Conservation (phyloP, 1,284 basidiomycete species). For the Cryptococcus amylolentus region DNA sequence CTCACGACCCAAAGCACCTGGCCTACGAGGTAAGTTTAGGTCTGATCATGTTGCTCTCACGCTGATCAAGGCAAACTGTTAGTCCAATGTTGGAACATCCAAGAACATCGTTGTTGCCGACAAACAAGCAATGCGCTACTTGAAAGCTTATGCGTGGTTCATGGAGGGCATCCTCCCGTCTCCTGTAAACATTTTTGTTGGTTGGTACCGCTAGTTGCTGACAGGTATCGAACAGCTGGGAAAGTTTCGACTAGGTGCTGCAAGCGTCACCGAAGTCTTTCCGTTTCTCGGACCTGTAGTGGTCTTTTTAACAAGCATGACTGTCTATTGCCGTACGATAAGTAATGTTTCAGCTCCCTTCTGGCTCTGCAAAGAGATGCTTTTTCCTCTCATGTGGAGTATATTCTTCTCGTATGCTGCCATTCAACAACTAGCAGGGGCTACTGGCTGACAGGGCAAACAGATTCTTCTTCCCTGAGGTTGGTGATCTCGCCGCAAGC, state of each 20-base stretch:
- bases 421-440: background rate
- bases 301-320: background rate
- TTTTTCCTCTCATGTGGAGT: constrained; percentile 4
- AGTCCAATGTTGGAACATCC: background rate
- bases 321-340: background rate
- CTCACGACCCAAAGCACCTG: constrained; percentile 4
- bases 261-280: background rate
- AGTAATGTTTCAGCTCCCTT: constrained; percentile 2
- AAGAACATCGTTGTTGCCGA: constrained; percentile 2
- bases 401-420: constrained; percentile 6
- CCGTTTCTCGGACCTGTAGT: constrained; percentile 4
- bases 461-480: constrained; percentile 4
- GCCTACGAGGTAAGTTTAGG: constrained; percentile 6
- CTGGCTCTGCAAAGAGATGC: constrained; percentile 8
- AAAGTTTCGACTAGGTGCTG: constrained; percentile 1
- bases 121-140: background rate
- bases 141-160: constrained; percentile 10
- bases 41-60: background rate
- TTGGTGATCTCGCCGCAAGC: constrained; percentile 3
- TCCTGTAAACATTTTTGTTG: constrained; percentile 6
- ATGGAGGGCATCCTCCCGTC: constrained; percentile 12
- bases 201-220: background rate
- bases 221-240: background rate
- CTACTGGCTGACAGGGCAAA: background rate
- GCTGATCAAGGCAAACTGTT: background rate